Percentiles rank a stretch among this genome's conserved stretches.
phyloP scores from a whole-genome alignment of 768 basidiomycete species.

The Termitomyces sp. region DNA sequence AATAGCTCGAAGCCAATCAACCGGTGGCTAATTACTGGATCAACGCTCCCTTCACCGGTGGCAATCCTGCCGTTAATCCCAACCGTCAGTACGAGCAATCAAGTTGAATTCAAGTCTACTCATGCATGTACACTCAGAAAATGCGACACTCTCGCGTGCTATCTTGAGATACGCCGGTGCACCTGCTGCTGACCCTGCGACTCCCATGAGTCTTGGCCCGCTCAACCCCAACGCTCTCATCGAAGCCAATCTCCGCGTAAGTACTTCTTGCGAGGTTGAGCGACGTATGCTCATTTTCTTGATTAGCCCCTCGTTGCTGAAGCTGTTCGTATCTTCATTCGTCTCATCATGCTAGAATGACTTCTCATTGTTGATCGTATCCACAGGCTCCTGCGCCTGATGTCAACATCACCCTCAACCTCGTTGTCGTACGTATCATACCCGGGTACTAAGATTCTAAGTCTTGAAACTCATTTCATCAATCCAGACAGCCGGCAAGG shows the following conservation, averaged over 20 bases:
- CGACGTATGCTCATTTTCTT: not conserved
- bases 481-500: conserved; percentile 20
- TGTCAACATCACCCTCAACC: conserved; percentile 26
- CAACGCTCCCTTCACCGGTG: conserved; percentile 27
- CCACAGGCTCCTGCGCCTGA: conserved; percentile 23
- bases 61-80: conserved; percentile 21
- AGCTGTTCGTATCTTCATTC: not conserved
- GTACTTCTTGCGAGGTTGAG: not conserved
- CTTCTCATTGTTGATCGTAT: not conserved
- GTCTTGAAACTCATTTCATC: not conserved
- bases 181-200: conserved; percentile 25
- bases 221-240: conserved; percentile 23
- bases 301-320: conserved; percentile 7
- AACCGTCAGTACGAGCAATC: conserved; percentile 17
- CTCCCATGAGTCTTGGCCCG: conserved; percentile 23
- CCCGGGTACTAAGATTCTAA: no score
- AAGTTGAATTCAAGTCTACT: not conserved
- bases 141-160: conserved; percentile 31
- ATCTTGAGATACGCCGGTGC: conserved; percentile 37
- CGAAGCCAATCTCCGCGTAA: conserved; percentile 24
- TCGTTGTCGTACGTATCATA: conserved; percentile 20
- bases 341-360: not conserved
- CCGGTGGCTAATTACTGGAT: conserved; percentile 43
- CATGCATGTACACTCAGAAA: conserved; percentile 19
- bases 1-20: conserved; percentile 33